Evolutionary conservation across 345 rosid genomes (phyloP).

Genomic region (Eutrema yunnanense): DNA sequence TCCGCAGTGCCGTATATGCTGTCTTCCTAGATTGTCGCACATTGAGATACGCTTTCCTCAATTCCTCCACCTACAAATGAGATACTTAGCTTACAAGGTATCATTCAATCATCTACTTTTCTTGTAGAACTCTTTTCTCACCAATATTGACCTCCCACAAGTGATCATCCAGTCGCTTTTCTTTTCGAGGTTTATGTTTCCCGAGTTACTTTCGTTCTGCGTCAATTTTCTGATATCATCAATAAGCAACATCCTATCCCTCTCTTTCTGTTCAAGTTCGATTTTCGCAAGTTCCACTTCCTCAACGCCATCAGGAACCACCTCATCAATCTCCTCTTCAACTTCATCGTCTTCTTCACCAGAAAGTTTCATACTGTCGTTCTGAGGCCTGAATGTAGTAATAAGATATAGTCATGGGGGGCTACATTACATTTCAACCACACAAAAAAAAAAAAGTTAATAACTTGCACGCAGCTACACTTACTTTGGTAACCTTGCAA

Average conservation of each 20-base stretch:
- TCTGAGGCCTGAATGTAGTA: slow-evolving; percentile 58
- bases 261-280: slow-evolving; percentile 66
- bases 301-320: slow-evolving; percentile 93
- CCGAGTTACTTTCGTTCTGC: slow-evolving; percentile 46
- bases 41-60: slow-evolving; percentile 53
- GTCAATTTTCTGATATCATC: slow-evolving; percentile 67
- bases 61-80: slow-evolving; percentile 56
- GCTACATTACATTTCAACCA: background rate
- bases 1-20: slow-evolving; percentile 68
- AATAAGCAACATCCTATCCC: slow-evolving; percentile 60
- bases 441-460: background rate
- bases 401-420: background rate
- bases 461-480: slow-evolving; percentile 18
- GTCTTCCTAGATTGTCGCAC: slow-evolving; percentile 65
- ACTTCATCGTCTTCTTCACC: slow-evolving; percentile 88
- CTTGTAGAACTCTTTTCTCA: slow-evolving; percentile 11
- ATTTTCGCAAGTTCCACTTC: slow-evolving; percentile 92
- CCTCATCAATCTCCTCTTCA: slow-evolving; percentile 93
- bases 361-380: slow-evolving; percentile 66
- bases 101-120: background rate
- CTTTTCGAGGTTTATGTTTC: slow-evolving; percentile 35
- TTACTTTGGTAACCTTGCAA: slow-evolving; percentile 83
- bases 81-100: background rate
- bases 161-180: slow-evolving; percentile 40
- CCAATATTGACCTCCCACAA: slow-evolving; percentile 37